Percentiles rank a stretch among this genome's conserved stretches.
phyloP scores from a whole-genome alignment of 441 rosid genomes.

The Geranium incanum region DNA sequence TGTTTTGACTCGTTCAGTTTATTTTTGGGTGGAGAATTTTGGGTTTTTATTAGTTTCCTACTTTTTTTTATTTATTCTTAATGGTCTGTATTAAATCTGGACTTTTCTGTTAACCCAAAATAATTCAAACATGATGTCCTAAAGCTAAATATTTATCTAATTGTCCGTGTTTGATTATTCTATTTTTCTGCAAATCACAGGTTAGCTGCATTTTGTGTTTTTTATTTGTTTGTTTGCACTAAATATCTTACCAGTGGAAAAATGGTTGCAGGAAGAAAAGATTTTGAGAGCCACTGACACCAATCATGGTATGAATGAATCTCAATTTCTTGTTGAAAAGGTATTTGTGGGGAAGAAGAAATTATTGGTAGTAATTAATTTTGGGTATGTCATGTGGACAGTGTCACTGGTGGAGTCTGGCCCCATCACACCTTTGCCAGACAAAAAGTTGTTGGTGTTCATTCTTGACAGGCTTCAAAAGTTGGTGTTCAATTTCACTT shows the following conservation, averaged over 20 bases:
- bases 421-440: slow-evolving; percentile 76
- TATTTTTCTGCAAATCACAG: slow-evolving; percentile 24
- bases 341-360: slow-evolving; percentile 18
- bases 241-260: background rate
- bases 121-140: slow-evolving; percentile 38
- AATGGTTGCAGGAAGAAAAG: slow-evolving; percentile 3
- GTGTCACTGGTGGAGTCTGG: slow-evolving; percentile 59
- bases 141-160: slow-evolving; percentile 24
- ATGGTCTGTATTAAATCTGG: slow-evolving; percentile 31
- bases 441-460: slow-evolving; percentile 81
- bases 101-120: slow-evolving; percentile 12
- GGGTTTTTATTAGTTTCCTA: slow-evolving; percentile 16
- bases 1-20: slow-evolving; percentile 42
- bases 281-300: background rate
- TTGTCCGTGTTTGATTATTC: slow-evolving; percentile 46
- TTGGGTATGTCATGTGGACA: slow-evolving; percentile 43
- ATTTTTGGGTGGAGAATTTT: slow-evolving; percentile 17
- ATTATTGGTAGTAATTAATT: slow-evolving; percentile 20
- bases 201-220: slow-evolving; percentile 18
- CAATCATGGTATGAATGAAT: background rate
- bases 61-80: slow-evolving; percentile 19
- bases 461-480: slow-evolving; percentile 95
- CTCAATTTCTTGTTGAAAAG: slow-evolving; percentile 11
- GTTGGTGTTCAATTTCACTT: slow-evolving; percentile 38
- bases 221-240: slow-evolving; percentile 14